Evolutionary conservation across 768 basidiomycete genomes (phyloP), one percentile per base, ranked within the genome.

Genomic region (Candolleomyces eurysporus): DNA sequence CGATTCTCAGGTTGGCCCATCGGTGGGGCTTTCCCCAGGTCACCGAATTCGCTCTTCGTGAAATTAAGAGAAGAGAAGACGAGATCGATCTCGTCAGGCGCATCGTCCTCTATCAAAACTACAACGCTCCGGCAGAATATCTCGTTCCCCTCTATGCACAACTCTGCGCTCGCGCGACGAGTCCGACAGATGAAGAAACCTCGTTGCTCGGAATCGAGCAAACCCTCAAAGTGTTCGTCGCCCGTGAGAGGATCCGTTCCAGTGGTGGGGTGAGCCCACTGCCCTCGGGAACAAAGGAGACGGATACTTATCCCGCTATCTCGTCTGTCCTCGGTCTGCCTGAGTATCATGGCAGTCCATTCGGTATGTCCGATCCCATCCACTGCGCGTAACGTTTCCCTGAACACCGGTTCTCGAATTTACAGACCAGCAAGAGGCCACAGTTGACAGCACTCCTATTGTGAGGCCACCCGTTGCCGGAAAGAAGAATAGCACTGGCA

Each of bases 11-110:
- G 1, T 82, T 91, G 0, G 82, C 89, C 0, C 75, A 82, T 22
- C 66, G 76, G 5, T 91, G 85, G 85, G 65, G 68, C 0, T 91
- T 91, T 63, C 59, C 62, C 3, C 81, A 86, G 46, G 80, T 90
- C 10, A 82, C 85, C 43, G 71, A 75, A 1, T 81, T 90, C 1
- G 85, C 83, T 0, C 78, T 86, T 1, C 82, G 84, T 0, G 83
- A 90, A 52, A 75, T 90, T 0, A 83, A 85, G 49, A 76, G 77
- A 39, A 48, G 58, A 49, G 46, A 55, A 7, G 43, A 48, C 32
- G 65, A 66, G 1, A 43, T 72, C 4, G 51, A 32, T 6, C 57
- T 66, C 0, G 65, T 69, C 0, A 3, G 65, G 8, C 64, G 70
- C 0, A 82, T 91, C 45, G 73, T 76, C 0, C 73, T 85, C 0